A percentile compares a stretch with the other conserved stretches of the same genome.
phyloP scores from a whole-genome alignment of 2,329 filamentous ascomycete species.

The Calycina herbarum region DNA sequence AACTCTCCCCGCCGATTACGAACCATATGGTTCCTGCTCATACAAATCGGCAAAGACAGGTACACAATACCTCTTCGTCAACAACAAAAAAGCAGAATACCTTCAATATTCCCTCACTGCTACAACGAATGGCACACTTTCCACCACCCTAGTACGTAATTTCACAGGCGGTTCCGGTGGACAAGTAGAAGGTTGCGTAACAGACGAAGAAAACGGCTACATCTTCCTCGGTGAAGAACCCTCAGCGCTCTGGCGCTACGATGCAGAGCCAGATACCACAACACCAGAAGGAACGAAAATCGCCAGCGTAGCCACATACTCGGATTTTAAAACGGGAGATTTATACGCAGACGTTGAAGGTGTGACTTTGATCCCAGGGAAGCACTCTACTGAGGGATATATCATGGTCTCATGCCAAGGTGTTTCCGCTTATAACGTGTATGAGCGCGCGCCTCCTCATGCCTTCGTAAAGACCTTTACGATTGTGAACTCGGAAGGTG shows the following conservation, averaged over 20 bases:
- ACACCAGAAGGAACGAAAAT: not conserved
- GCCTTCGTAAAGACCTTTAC: conserved; percentile 7
- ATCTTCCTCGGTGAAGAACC: conserved; percentile 2
- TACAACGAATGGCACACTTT: not conserved
- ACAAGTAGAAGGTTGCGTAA: conserved; percentile 4
- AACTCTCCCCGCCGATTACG: not conserved
- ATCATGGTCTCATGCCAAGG: conserved; percentile 2
- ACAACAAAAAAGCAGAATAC: conserved; percentile 3
- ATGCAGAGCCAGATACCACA: not conserved
- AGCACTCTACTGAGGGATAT: not conserved
- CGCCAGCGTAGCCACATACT: not conserved
- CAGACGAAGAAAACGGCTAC: not conserved
- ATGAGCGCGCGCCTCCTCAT: conserved; percentile 4
- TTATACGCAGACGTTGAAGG: conserved; percentile 4
- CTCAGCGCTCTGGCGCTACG: conserved; percentile 5
- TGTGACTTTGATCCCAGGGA: not conserved
- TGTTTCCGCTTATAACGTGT: conserved; percentile 3
- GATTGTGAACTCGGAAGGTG: not conserved
- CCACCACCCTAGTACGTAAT: conserved; percentile 2
- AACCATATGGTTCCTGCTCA: conserved; percentile 1
- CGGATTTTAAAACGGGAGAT: conserved; percentile 6
- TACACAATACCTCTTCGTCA: conserved; percentile 1
- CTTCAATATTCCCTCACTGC: not conserved
- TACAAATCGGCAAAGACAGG: conserved; percentile 4
- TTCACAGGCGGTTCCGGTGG: conserved; percentile 1